Evolutionary conservation across 352 stramenopile genomes (phyloP).

Genomic region (Phytophthora agathidicida): DNA sequence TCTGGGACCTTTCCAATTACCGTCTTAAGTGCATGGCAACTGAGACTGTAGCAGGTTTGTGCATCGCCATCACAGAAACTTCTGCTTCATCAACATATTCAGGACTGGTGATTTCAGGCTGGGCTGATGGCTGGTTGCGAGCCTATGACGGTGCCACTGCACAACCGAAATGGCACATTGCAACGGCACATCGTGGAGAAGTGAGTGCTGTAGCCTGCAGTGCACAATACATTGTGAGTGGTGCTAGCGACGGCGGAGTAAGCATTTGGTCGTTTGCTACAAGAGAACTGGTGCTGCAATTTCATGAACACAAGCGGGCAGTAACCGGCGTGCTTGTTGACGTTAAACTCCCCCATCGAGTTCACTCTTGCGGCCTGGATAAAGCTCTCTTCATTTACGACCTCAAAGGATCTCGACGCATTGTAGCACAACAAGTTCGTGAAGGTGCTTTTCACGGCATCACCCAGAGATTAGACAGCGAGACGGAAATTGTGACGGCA

Average conservation of each 20-base stretch:
- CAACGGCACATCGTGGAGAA: conserved; percentile 84
- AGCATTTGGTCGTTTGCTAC: conserved; percentile 88
- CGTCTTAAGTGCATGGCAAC: conserved; percentile 72
- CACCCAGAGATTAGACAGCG: conserved; percentile 87
- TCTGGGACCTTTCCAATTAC: conserved; percentile 78
- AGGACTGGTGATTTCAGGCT: conserved; percentile 61
- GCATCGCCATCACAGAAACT: conserved; percentile 46
- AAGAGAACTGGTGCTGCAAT: conserved; percentile 90
- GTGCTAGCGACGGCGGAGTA: conserved; percentile 84
- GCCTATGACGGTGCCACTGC: conserved; percentile 56
- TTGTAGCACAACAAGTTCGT: conserved; percentile 84
- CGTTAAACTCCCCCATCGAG: conserved; percentile 69
- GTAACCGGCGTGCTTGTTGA: conserved; percentile 87
- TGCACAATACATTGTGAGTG: conserved; percentile 79
- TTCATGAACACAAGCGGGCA: conserved; percentile 88
- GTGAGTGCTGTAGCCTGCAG: conserved; percentile 78
- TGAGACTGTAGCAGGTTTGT: conserved; percentile 54
- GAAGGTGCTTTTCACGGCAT: conserved; percentile 82
- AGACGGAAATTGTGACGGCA: conserved; percentile 91
- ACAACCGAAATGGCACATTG: conserved; percentile 84
- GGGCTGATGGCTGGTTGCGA: conserved; percentile 78
- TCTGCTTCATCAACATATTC: conserved; percentile 8
- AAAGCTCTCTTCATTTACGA: conserved; percentile 93
- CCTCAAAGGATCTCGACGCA: conserved; percentile 81
- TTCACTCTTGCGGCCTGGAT: conserved; percentile 90